These are phyloP conservation scores for Fusarium penzigii DNA, from an alignment of 2,329 filamentous ascomycete genomes.

Conservation along the genomic window DNA sequence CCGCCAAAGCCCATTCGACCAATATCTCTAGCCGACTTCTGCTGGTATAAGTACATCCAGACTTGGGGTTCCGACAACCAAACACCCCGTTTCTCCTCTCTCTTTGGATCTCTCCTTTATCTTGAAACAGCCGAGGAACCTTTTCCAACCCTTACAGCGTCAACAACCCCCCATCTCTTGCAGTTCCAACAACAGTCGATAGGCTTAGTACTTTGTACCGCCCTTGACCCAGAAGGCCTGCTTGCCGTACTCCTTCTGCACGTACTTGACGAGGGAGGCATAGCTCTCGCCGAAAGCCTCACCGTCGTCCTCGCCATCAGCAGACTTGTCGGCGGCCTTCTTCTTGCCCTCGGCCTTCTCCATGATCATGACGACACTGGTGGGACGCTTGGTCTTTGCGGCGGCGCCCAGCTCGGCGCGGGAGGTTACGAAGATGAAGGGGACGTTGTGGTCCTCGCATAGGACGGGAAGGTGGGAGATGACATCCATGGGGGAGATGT, in stretches of 20 bases:
- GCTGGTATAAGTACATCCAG: constrained; percentile 41
- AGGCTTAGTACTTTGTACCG: constrained; percentile 29
- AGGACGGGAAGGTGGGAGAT: constrained; percentile 97
- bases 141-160: constrained; percentile 6
- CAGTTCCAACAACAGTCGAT: not conserved
- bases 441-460: constrained; percentile 96
- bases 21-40: constrained; percentile 26
- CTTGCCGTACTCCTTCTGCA: constrained; percentile 65
- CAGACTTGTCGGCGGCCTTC: constrained; percentile 40
- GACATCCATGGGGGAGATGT: constrained; percentile 98
- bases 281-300: constrained; percentile 66
- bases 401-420: constrained; percentile 92
- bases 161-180: constrained; percentile 1
- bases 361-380: constrained; percentile 89
- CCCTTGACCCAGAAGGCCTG: constrained; percentile 53
- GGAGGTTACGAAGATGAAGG: constrained; percentile 92
- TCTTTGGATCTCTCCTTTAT: not conserved
- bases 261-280: constrained; percentile 64
- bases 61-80: constrained; percentile 25
- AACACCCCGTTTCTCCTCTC: not conserved
- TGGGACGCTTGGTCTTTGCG: constrained; percentile 92
- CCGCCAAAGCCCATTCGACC: constrained; percentile 35
- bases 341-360: constrained; percentile 54
- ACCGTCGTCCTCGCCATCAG: constrained; percentile 48
- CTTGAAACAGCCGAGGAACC: not conserved